phyloP scores from a whole-genome alignment of 2,329 filamentous ascomycete species.

The Aspergillus ruber region DNA sequence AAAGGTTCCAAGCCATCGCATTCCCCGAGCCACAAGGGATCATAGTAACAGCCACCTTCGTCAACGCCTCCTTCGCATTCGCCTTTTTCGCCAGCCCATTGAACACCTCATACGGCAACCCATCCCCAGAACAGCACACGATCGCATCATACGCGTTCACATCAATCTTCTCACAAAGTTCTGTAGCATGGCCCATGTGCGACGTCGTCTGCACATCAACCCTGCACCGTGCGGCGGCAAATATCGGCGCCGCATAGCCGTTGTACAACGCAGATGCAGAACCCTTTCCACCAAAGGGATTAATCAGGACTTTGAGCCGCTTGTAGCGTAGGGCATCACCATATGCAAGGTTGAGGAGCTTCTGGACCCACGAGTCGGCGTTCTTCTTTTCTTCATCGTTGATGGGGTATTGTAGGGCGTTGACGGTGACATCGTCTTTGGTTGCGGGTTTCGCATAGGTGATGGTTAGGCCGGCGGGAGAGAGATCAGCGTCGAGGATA shows the following conservation, averaged over 20 bases:
- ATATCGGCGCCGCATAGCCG: constrained; percentile 69
- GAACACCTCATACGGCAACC: constrained; percentile 86
- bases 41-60: constrained; percentile 73
- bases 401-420: constrained; percentile 57
- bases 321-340: constrained; percentile 61
- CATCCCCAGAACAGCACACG: constrained; percentile 85
- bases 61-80: constrained; percentile 68
- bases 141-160: constrained; percentile 77
- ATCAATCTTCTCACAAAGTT: constrained; percentile 69
- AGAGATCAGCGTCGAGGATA: constrained; percentile 71
- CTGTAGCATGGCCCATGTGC: constrained; percentile 68
- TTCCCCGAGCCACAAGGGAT: constrained; percentile 93
- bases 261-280: constrained; percentile 66
- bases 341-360: constrained; percentile 65
- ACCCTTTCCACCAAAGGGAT: constrained; percentile 84
- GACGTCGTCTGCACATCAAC: constrained; percentile 68
- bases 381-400: constrained; percentile 45
- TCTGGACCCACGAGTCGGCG: constrained; percentile 56
- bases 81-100: constrained; percentile 76
- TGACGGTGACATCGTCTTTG: constrained; percentile 55
- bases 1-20: constrained; percentile 83
- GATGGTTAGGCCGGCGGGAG: constrained; percentile 57
- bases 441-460: constrained; percentile 61
- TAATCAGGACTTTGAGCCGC: constrained; percentile 80
- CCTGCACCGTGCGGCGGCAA: constrained; percentile 71